Conservation (phyloP, 2,329 filamentous ascomycete species). For the Epicoccum nigrum region DNA sequence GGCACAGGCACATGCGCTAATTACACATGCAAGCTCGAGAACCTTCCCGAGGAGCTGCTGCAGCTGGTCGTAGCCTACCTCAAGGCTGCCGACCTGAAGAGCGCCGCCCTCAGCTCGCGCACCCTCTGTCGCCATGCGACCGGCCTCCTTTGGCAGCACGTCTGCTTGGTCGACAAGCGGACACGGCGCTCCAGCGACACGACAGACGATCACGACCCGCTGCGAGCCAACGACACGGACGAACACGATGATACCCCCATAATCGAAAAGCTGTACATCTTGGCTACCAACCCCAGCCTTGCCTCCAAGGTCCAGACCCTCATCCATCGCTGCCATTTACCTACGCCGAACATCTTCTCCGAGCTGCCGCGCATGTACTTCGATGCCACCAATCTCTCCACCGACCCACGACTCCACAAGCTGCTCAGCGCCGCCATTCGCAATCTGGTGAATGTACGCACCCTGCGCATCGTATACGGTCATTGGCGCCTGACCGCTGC, state of each 20-base stretch:
- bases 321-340: constrained; percentile 55
- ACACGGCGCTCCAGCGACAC: constrained; percentile 30
- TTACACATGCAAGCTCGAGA: constrained; percentile 25
- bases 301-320: constrained; percentile 52
- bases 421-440: constrained; percentile 48
- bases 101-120: constrained; percentile 43
- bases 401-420: constrained; percentile 48
- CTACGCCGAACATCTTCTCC: constrained; percentile 52
- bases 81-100: constrained; percentile 34
- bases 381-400: constrained; percentile 47
- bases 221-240: constrained; percentile 25
- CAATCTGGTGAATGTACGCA: constrained; percentile 53
- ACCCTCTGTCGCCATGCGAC: constrained; percentile 46
- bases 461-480: constrained; percentile 53
- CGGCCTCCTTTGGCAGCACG: constrained; percentile 49
- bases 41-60: constrained; percentile 52
- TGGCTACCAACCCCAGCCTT: constrained; percentile 50
- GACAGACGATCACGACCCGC: constrained; percentile 17
- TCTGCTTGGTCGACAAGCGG: constrained; percentile 50
- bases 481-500: constrained; percentile 50
- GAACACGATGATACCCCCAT: constrained; percentile 52
- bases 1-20: no score
- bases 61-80: constrained; percentile 49
- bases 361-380: constrained; percentile 52
- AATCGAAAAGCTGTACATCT: constrained; percentile 50